These are phyloP conservation scores for Talaromyces sp. DNA, from an alignment of 2,329 filamentous ascomycete species.

Conservation along the genomic window DNA sequence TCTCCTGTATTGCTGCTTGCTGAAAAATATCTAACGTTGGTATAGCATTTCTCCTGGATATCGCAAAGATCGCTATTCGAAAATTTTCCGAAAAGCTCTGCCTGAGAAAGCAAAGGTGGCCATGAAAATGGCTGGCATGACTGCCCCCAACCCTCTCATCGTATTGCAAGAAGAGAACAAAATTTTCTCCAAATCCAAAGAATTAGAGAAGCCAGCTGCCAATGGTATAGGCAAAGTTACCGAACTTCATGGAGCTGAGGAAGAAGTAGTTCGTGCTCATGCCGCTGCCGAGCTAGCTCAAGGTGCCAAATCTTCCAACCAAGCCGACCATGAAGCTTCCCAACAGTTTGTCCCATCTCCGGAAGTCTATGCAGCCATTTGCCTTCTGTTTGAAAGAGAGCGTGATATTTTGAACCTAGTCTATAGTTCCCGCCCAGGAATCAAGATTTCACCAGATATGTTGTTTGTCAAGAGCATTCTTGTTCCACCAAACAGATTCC, in stretches of 20 bases:
- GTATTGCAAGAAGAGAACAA: slow-evolving; percentile 45
- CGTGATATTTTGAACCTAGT: slow-evolving; percentile 77
- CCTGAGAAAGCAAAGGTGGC: slow-evolving; percentile 67
- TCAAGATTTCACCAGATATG: slow-evolving; percentile 74
- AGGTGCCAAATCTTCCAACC: slow-evolving; percentile 23
- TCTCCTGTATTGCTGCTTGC: slow-evolving; percentile 5
- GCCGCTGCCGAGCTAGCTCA: slow-evolving; percentile 32
- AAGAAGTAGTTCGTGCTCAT: slow-evolving; percentile 52
- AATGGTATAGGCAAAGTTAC: slow-evolving; percentile 40
- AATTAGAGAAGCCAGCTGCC: slow-evolving; percentile 23
- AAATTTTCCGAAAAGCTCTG: slow-evolving; percentile 84
- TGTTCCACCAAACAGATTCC: slow-evolving; percentile 86
- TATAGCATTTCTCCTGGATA: slow-evolving; percentile 70
- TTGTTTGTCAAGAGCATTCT: slow-evolving; percentile 86
- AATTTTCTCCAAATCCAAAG: slow-evolving; percentile 7
- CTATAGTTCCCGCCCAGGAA: slow-evolving; percentile 69
- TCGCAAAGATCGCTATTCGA: slow-evolving; percentile 84
- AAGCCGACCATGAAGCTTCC: slow-evolving; percentile 29
- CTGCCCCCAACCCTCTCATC: slow-evolving; percentile 64
- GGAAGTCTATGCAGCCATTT: slow-evolving; percentile 75
- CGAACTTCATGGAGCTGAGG: slow-evolving; percentile 52
- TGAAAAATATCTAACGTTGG: slow-evolving; percentile 14
- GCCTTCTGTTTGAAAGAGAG: slow-evolving; percentile 79
- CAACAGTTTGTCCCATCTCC: slow-evolving; percentile 77
- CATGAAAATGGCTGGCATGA: slow-evolving; percentile 67